phyloP scores from a whole-genome alignment of 257 asterid genomes.

The Solanum clarkiae region DNA sequence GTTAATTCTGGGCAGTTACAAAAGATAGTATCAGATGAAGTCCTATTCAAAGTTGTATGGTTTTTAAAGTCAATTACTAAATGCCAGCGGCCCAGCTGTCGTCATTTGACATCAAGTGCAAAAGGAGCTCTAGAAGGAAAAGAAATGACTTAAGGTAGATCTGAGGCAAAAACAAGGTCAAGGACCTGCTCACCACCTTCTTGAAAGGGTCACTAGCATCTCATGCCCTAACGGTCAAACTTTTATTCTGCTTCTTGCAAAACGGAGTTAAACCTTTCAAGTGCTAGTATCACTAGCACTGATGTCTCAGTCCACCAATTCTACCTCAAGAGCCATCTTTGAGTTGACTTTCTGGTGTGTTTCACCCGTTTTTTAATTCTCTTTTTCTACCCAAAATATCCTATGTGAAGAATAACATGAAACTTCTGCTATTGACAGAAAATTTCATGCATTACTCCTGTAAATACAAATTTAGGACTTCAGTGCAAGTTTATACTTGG shows the following conservation, averaged over 20 bases:
- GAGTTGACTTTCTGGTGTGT: neutral
- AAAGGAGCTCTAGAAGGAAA: neutral
- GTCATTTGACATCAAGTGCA: neutral
- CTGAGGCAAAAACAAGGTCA: neutral
- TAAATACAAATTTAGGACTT: neutral
- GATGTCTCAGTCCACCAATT: neutral
- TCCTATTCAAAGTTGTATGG: neutral
- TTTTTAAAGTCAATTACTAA: neutral
- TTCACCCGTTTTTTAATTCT: neutral
- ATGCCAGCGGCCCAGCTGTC: neutral
- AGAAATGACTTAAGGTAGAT: neutral
- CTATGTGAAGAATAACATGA: neutral
- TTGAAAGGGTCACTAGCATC: neutral
- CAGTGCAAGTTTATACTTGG: neutral
- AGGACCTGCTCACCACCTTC: neutral
- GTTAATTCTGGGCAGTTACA: neutral
- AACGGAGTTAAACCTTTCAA: neutral
- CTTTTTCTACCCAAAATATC: neutral
- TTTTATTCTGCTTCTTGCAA: neutral
- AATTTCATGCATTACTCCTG: neutral
- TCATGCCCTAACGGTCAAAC: neutral
- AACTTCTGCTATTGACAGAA: neutral
- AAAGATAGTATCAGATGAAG: neutral
- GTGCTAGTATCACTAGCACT: neutral
- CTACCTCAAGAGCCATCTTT: neutral